Percentiles rank a stretch among this genome's conserved stretches.
Evolutionary conservation across 176 grass and related monocot genomes (phyloP).

Genomic region (Urochloa ruziziensis): DNA sequence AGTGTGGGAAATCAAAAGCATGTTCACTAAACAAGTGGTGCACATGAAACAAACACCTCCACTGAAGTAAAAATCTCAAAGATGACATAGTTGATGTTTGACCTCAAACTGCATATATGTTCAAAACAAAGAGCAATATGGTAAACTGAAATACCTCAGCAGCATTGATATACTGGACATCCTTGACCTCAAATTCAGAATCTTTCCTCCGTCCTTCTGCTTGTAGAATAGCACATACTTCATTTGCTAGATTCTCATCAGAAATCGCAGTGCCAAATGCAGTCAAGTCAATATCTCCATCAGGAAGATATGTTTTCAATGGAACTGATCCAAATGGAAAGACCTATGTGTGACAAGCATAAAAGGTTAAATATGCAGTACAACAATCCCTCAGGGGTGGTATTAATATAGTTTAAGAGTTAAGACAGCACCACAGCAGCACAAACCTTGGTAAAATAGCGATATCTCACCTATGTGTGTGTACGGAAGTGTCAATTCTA

Average conservation of each 20-base stretch:
- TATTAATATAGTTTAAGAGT: no score
- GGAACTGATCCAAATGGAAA: conserved; percentile 89
- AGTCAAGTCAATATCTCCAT: conserved; percentile 93
- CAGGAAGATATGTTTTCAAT: conserved; percentile 95
- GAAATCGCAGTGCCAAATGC: conserved; percentile 43
- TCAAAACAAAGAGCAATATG: conserved; percentile 23
- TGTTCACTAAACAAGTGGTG: not conserved
- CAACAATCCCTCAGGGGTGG: not conserved
- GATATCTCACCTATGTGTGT: not conserved
- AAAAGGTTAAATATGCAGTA: conserved; percentile 14
- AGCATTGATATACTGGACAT: conserved; percentile 87
- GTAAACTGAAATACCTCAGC: conserved; percentile 56
- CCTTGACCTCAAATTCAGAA: conserved; percentile 81
- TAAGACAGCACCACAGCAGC: not conserved
- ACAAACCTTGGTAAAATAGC: not conserved
- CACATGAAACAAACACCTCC: not conserved
- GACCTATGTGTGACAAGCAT: conserved; percentile 35
- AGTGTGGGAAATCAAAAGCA: not conserved
- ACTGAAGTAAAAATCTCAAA: conserved; percentile 4
- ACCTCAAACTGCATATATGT: not conserved
- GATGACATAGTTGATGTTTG: not conserved
- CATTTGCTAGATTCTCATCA: conserved; percentile 69
- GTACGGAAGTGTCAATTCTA: not conserved
- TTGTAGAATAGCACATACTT: conserved; percentile 55
- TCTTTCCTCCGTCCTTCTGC: conserved; percentile 56